Percentiles rank a stretch among this genome's conserved stretches.
Evolutionary conservation across 305 asterid genomes (phyloP).

Genomic region (Fraxinus sp.): DNA sequence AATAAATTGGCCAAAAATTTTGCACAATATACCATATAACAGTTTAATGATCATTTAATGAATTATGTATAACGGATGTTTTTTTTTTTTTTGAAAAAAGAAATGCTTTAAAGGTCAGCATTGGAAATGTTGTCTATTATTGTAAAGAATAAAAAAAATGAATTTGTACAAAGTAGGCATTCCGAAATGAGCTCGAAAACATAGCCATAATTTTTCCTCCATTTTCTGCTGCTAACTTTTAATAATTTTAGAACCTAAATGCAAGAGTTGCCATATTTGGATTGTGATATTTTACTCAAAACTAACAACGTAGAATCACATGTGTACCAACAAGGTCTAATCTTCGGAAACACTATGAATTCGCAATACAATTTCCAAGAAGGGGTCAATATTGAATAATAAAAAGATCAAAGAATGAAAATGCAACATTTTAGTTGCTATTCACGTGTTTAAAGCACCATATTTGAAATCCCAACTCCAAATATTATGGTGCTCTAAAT

Average conservation of each 20-base stretch:
- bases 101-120: neutral
- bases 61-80: neutral
- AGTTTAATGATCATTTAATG: neutral
- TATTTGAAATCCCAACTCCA: neutral
- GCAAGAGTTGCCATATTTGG: neutral
- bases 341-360: neutral
- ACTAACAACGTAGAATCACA: neutral
- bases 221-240: neutral
- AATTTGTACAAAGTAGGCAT: neutral
- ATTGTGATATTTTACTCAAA: neutral
- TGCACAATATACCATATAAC: neutral
- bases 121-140: neutral
- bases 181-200: neutral
- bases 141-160: neutral
- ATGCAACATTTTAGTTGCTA: neutral
- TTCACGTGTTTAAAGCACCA: neutral
- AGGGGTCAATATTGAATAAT: neutral
- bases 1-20: neutral
- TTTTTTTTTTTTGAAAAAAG: neutral
- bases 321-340: neutral
- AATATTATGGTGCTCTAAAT: neutral
- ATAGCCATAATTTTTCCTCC: neutral
- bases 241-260: neutral
- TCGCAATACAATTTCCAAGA: neutral
- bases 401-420: slow-evolving; percentile 4